A percentile compares a stretch with the other conserved stretches of the same genome.
Evolutionary conservation across 164 flowering plant species (phyloP).

Genomic region (Stephania japonica): DNA sequence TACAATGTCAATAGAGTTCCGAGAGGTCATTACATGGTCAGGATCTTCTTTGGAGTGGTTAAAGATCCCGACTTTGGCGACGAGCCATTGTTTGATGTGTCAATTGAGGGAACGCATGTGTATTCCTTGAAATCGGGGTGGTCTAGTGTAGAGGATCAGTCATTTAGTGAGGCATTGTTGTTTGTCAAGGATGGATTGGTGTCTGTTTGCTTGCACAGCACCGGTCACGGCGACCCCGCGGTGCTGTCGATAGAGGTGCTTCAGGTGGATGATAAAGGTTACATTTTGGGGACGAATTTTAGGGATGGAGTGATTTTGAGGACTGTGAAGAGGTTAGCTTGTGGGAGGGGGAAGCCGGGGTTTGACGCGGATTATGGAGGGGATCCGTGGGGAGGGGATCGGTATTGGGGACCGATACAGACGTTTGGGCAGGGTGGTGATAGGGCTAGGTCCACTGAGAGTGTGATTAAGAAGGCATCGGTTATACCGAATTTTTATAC

Average conservation of each 20-base stretch:
- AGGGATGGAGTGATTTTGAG: conserved; percentile 62
- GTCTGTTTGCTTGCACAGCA: conserved; percentile 89
- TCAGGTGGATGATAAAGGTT: conserved; percentile 73
- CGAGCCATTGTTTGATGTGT: conserved; percentile 88
- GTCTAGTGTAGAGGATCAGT: conserved; percentile 60
- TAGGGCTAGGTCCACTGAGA: conserved; percentile 29
- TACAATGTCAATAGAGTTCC: conserved; percentile 68
- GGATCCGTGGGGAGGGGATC: conserved; percentile 88
- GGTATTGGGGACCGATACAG: conserved; percentile 60
- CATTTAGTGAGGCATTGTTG: conserved; percentile 69
- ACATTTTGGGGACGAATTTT: conserved; percentile 53
- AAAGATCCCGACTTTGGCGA: conserved; percentile 38
- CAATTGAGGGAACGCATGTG: conserved; percentile 78
- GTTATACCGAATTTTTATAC: conserved; percentile 83
- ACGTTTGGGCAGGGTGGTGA: conserved; percentile 59
- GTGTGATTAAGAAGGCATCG: conserved; percentile 45
- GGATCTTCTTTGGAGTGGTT: conserved; percentile 76
- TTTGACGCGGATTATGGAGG: conserved; percentile 75
- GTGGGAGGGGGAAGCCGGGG: conserved; percentile 49
- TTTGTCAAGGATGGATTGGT: conserved; percentile 62
- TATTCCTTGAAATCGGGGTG: conserved; percentile 74
- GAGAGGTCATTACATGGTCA: conserved; percentile 65
- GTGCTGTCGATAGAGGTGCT: conserved; percentile 82
- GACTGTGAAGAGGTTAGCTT: conserved; percentile 58
- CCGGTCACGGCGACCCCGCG: conserved; percentile 98